A percentile compares a stretch with the other conserved stretches of the same genome.
Evolutionary conservation across 495 filamentous ascomycete species (phyloP).

Genomic region (Rostrohypoxylon terebratum): DNA sequence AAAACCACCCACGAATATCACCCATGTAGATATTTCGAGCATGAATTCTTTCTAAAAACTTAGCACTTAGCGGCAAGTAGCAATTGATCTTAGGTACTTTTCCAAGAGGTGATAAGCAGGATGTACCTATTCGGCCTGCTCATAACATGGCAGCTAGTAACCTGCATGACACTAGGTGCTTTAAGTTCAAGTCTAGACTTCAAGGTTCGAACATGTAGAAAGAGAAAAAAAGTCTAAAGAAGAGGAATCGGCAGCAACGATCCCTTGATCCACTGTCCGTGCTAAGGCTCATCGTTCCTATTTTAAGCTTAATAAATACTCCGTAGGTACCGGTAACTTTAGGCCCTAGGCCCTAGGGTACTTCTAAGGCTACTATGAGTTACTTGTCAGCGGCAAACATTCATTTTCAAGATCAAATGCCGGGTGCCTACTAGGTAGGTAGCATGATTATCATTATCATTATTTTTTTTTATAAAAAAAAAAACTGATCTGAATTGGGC

Average conservation of each 20-base stretch:
- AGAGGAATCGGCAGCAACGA: conserved; percentile 5
- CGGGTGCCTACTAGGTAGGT: no score
- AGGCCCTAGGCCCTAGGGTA: no score
- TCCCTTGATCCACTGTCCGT: conserved; percentile 23
- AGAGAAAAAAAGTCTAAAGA: conserved; percentile 9
- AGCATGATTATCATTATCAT: conserved; percentile 12
- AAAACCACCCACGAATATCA: no score
- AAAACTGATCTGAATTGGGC: conserved; percentile 22
- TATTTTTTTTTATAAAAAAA: no score
- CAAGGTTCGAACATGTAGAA: neutral
- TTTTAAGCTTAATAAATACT: conserved; percentile 37
- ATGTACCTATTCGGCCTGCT: neutral
- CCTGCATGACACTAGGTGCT: no score
- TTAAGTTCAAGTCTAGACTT: conserved; percentile 6
- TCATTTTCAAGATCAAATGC: neutral
- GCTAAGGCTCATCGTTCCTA: conserved; percentile 11
- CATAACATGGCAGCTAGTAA: neutral
- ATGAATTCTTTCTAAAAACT: neutral
- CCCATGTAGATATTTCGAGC: no score
- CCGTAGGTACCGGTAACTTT: conserved; percentile 8
- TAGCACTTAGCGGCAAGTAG: neutral
- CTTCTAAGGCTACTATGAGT: conserved; percentile 4
- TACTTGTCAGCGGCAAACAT: conserved; percentile 21
- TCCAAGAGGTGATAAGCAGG: neutral
- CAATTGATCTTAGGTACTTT: neutral